Evolutionary conservation across 2,329 filamentous ascomycete species (phyloP).

Genomic region (Colletotrichum truncatum): DNA sequence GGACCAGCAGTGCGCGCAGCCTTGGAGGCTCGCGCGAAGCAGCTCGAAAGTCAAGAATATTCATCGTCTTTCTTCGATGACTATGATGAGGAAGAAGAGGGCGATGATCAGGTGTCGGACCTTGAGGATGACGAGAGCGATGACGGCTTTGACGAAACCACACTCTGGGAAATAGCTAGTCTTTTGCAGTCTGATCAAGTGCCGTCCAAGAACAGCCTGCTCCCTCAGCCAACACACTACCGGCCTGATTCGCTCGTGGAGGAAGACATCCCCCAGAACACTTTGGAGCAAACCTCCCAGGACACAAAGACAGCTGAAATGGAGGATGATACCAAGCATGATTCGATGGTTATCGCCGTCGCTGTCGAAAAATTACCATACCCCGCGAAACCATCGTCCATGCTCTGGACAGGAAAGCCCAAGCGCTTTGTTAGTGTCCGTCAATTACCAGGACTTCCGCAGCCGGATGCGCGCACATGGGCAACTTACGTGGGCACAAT

Average conservation of each 20-base stretch:
- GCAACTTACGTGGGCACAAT: slow-evolving; percentile 40
- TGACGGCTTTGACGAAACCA: slow-evolving; percentile 68
- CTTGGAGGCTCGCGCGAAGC: slow-evolving; percentile 43
- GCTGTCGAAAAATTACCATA: slow-evolving; percentile 35
- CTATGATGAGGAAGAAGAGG: slow-evolving; percentile 61
- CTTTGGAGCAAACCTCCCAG: slow-evolving; percentile 34
- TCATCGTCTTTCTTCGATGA: slow-evolving; percentile 68
- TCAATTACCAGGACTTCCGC: slow-evolving; percentile 40
- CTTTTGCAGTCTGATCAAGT: slow-evolving; percentile 62
- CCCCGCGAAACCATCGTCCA: slow-evolving; percentile 14
- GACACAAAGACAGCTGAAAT: slow-evolving; percentile 37
- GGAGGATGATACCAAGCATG: slow-evolving; percentile 33
- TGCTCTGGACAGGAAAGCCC: slow-evolving; percentile 27
- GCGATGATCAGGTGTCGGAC: slow-evolving; percentile 45
- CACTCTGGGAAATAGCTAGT: slow-evolving; percentile 71
- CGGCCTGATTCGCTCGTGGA: slow-evolving; percentile 32
- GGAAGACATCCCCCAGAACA: slow-evolving; percentile 43
- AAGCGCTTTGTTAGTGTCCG: background rate
- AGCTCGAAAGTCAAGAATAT: slow-evolving; percentile 50
- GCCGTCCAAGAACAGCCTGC: slow-evolving; percentile 60
- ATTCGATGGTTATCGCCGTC: slow-evolving; percentile 42
- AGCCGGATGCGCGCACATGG: slow-evolving; percentile 49
- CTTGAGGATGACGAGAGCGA: slow-evolving; percentile 49
- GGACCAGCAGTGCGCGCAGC: slow-evolving; percentile 38
- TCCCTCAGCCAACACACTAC: slow-evolving; percentile 43